Base-by-base conservation (phyloP, 2,329 filamentous ascomycete species). In the Chaetomiaceae sp. region DNA sequence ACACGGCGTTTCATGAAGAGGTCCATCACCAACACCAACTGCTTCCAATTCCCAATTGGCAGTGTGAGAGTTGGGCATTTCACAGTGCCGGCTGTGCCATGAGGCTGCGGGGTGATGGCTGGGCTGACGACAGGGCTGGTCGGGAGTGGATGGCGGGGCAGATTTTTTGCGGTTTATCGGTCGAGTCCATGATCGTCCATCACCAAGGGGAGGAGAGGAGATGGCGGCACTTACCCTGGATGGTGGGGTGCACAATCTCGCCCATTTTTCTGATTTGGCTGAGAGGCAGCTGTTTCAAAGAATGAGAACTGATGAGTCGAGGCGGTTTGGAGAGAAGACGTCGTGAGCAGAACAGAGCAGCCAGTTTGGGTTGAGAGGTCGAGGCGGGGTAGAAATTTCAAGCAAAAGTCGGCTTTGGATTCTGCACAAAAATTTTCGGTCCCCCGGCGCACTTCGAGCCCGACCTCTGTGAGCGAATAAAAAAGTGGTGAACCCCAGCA, bases 191-290 rank as follows among this genome's bases (percentile, higher is more conserved):
- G 23, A 29, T 22, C 34, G 56, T 23, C 23, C 19, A 17, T 14
- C 36, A 47, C 25, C 31, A 45, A 43, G 46, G 49, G 34, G 46
- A 15, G n/a, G 36, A 7, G 15, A 51, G 20, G 8, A 47, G 19
- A 31, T 19, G 38, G 37, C 14, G 50, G 20, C 12, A 74, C 76
- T 58, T 73, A 81, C 79, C 78, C 71, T 81, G 72, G 71, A 82
- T 82, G 67, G 79, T 82, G 64, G 69, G 69, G 72, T 82, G 79
- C 54, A 72, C 73, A 64, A 81, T 78, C 62, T 81, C 79, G 61
- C 73, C 72, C 78, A 80, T 81, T 63, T 69, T 72, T 56, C 52
- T 46, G 48, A 53, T 51, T 56, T 60, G 51, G 39, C 40, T 54
- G 51, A 49, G 46, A 51, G 50, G 45, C 15, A 39, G 42, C 9